These are phyloP conservation scores for Aspergillus brunneoviolaceus DNA, from an alignment of 2,329 filamentous ascomycete species.

Conservation along the genomic window DNA sequence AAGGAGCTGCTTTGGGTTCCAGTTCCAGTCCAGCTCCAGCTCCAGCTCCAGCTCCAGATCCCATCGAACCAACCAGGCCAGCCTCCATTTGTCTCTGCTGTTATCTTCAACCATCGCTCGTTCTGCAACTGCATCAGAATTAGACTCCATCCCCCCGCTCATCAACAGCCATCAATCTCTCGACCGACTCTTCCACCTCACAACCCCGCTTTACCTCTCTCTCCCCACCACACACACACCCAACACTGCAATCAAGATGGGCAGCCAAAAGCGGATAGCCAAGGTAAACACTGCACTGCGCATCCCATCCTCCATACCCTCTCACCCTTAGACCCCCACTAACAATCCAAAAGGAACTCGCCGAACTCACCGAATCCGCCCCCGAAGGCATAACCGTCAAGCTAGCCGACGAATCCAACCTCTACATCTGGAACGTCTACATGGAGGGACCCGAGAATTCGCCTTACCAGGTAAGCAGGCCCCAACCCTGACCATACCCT, in stretches of 20 bases:
- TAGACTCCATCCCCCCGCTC: neutral
- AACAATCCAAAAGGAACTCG: conserved; percentile 53
- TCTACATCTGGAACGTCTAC: conserved; percentile 67
- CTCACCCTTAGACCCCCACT: neutral
- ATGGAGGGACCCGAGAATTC: conserved; percentile 67
- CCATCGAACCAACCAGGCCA: neutral
- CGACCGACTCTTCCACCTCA: neutral
- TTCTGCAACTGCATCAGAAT: no score
- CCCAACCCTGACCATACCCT: neutral
- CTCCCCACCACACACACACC: neutral
- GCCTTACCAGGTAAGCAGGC: conserved; percentile 59
- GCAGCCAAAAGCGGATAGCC: conserved; percentile 49
- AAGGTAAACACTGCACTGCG: conserved; percentile 34
- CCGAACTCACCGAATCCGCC: conserved; percentile 57
- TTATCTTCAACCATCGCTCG: no score
- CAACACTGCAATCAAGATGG: conserved; percentile 30
- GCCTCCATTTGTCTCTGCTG: neutral
- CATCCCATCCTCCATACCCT: no score
- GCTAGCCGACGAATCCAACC: conserved; percentile 61
- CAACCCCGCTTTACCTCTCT: neutral
- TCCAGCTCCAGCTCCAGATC: neutral
- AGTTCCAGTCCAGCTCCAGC: neutral
- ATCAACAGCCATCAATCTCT: neutral
- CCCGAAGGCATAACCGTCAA: conserved; percentile 57
- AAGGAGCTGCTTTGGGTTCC: neutral